These are phyloP conservation scores for Entophlyctis luteolus DNA, from an alignment of 192 early-diverging fungal species.

Conservation along the genomic window DNA sequence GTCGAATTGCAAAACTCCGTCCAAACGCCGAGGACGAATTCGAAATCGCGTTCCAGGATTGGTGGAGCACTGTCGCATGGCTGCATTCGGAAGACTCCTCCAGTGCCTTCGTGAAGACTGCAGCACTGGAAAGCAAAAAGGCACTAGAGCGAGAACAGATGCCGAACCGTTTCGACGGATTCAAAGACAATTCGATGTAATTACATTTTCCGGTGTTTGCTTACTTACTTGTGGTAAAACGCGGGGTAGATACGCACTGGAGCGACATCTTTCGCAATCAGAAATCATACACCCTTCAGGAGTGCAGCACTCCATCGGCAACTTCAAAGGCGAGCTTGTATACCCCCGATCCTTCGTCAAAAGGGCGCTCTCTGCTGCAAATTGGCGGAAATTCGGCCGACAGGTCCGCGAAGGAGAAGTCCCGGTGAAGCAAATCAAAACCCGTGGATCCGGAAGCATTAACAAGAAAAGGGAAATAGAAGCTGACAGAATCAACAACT, in stretches of 20 bases:
- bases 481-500: slow-evolving; percentile 16
- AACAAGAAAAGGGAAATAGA: slow-evolving; percentile 43
- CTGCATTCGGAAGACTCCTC: slow-evolving; percentile 26
- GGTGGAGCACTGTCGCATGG: slow-evolving; percentile 41
- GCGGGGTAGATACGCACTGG: slow-evolving; percentile 65
- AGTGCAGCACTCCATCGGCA: slow-evolving; percentile 63
- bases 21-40: neutral
- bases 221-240: neutral
- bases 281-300: slow-evolving; percentile 69
- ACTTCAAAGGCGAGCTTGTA: slow-evolving; percentile 70
- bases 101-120: slow-evolving; percentile 26
- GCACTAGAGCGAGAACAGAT: slow-evolving; percentile 56
- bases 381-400: slow-evolving; percentile 64
- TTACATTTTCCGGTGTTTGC: slow-evolving; percentile 12
- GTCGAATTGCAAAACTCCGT: slow-evolving; percentile 6
- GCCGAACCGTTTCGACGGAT: slow-evolving; percentile 72
- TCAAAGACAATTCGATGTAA: slow-evolving; percentile 78
- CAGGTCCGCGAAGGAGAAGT: slow-evolving; percentile 39
- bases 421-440: slow-evolving; percentile 47
- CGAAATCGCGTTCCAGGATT: neutral
- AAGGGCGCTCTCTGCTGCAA: slow-evolving; percentile 52
- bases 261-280: slow-evolving; percentile 75
- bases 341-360: slow-evolving; percentile 75
- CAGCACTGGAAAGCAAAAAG: slow-evolving; percentile 38
- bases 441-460: slow-evolving; percentile 41